Percentiles rank a stretch among this genome's conserved stretches.
phyloP scores from a whole-genome alignment of 805 yeast genomes.

The Hanseniaspora taiwanica region DNA sequence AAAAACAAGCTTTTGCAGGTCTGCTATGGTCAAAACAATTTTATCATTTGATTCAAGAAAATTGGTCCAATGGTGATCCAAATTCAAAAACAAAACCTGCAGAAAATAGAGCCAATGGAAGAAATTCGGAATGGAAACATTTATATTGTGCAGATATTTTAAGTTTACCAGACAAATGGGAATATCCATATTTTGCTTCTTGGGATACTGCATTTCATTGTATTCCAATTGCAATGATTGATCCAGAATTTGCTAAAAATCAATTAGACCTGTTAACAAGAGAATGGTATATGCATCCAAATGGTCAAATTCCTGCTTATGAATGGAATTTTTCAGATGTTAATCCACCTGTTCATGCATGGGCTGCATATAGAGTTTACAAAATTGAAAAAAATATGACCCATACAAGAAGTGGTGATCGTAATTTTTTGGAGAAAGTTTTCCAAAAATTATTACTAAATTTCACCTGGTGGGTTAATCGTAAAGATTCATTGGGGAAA shows the following conservation, averaged over 20 bases:
- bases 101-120: conserved; percentile 66
- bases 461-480: conserved; percentile 96
- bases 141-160: conserved; percentile 76
- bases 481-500: conserved; percentile 76
- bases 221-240: conserved; percentile 84
- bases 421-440: conserved; percentile 76
- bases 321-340: conserved; percentile 94
- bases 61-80: conserved; percentile 85
- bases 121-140: conserved; percentile 84
- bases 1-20: conserved; percentile 91
- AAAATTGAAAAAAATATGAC: conserved; percentile 78
- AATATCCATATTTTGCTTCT: conserved; percentile 89
- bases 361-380: conserved; percentile 82
- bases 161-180: conserved; percentile 92
- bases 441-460: conserved; percentile 81
- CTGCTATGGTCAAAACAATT: conserved; percentile 88
- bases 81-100: conserved; percentile 63
- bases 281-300: conserved; percentile 97
- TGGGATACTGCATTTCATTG: conserved; percentile 97
- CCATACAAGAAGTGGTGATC: conserved; percentile 49
- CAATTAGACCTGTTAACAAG: conserved; percentile 77
- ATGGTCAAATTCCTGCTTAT: conserved; percentile 94
- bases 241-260: conserved; percentile 80
- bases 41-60: conserved; percentile 71
- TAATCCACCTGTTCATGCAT: conserved; percentile 96